Conservation (phyloP, 2,329 filamentous ascomycete species). For the Paraphoma chrysanthemicola region DNA sequence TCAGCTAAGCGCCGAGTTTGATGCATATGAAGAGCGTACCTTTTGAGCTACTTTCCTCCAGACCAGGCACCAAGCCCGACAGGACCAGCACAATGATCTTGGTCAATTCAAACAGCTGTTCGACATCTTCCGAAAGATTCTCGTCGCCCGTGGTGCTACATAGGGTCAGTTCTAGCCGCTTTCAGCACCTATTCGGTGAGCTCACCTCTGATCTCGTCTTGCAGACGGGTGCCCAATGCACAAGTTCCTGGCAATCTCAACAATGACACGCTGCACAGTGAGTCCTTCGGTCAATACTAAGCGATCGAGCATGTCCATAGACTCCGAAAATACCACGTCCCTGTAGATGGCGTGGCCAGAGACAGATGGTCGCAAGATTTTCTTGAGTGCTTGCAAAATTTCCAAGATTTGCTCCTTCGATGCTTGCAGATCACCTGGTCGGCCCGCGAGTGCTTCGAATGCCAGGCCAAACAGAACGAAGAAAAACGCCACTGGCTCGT, state of each 20-base stretch:
- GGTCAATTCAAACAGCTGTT: constrained; percentile 96
- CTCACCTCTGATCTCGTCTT: constrained; percentile 68
- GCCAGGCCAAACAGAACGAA: constrained; percentile 97
- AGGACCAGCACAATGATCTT: constrained; percentile 94
- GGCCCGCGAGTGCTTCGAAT: constrained; percentile 91
- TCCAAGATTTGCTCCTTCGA: constrained; percentile 82
- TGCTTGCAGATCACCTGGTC: constrained; percentile 73
- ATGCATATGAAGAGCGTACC: constrained; percentile 32
- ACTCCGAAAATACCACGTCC: constrained; percentile 94
- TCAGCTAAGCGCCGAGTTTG: neutral
- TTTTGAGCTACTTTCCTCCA: constrained; percentile 63
- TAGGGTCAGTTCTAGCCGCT: constrained; percentile 6
- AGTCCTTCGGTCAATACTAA: constrained; percentile 90
- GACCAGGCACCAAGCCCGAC: constrained; percentile 83
- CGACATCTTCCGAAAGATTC: constrained; percentile 93
- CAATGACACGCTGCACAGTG: constrained; percentile 88
- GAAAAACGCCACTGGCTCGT: constrained; percentile 98
- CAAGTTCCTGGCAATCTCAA: constrained; percentile 89
- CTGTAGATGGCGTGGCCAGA: constrained; percentile 97
- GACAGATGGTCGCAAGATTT: constrained; percentile 92
- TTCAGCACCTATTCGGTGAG: neutral
- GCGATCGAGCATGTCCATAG: constrained; percentile 92
- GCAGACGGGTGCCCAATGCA: constrained; percentile 93
- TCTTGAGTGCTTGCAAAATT: constrained; percentile 89
- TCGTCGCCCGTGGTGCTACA: constrained; percentile 62